Evolutionary conservation across 768 basidiomycete genomes (phyloP), one percentile per base, ranked within the genome.

Genomic region (Dioszegia hungarica): DNA sequence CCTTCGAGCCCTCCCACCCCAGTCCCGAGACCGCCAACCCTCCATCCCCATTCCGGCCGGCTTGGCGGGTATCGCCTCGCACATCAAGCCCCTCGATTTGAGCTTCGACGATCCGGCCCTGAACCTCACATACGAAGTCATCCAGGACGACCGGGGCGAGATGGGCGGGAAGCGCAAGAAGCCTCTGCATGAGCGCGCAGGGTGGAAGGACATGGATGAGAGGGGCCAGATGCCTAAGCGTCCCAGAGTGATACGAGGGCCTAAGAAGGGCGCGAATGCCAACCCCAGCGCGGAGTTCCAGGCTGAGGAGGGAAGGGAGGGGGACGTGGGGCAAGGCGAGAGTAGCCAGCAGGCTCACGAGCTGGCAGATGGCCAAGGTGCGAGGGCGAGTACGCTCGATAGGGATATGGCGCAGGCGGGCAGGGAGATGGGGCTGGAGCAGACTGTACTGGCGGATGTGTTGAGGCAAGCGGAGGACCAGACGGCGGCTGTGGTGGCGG

Each of bases 91-190:
- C 14, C 49, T 51, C 34, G 49, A 38, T 14, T 22, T 51, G 10
- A 17, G 8, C 3, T 38, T 51, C 12, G 37, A 51, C 20, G 49
- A 51, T 9, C 49, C 49, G 4, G 6, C 31, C 25, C 12, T 22
- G 6, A 24, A 17, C 11, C 12, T 51, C 8, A 14, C 49, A 14
- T 25, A 12, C 34, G 36, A 51, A 6, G 20, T 37, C 5, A 25
- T 38, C 24, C 8, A 37, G 20, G 54, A 45, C 20, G 54, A 55
- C 24, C 29, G 54, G 12, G 69, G 69, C 0, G 69, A 71, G 59
- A 71, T 71, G 69, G 69, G 69, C 11, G 69, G 69, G 14, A 71
- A 71, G 52, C 51, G 69, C 20, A 61, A 63, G 56, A 71, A 71
- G 44, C 52, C 48, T 20, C 60, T 62, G 0, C 60, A 65, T 48